A percentile compares a stretch with the other conserved stretches of the same genome.
These are phyloP conservation scores for Cystofilobasidium ferigula DNA, from an alignment of 768 basidiomycete genomes.

Conservation along the genomic window DNA sequence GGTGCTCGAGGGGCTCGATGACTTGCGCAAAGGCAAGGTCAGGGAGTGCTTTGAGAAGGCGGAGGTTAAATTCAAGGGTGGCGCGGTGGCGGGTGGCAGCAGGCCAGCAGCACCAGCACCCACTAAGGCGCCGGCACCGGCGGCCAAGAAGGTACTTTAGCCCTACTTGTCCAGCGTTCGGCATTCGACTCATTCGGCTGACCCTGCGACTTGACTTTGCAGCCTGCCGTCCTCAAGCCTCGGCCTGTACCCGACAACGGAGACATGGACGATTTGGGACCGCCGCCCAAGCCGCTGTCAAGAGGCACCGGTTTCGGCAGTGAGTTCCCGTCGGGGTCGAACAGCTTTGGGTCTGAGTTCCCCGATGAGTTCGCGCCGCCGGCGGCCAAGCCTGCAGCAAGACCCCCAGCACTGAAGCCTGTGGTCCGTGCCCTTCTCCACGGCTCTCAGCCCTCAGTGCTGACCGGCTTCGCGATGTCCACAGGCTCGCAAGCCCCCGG, in stretches of 20 bases:
- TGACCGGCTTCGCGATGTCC: background rate
- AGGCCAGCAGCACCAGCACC: constrained; percentile 30
- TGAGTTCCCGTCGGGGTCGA: constrained; percentile 13
- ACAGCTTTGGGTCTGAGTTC: constrained; percentile 21
- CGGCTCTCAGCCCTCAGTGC: background rate
- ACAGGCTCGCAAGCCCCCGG: constrained; percentile 21
- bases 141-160: constrained; percentile 29
- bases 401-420: background rate
- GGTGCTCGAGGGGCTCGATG: constrained; percentile 69
- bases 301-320: constrained; percentile 19
- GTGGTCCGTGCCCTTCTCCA: background rate
- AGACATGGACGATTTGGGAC: background rate
- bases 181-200: background rate
- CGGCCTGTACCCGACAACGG: background rate
- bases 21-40: constrained; percentile 80
- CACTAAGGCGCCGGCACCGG: constrained; percentile 36
- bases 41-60: constrained; percentile 88
- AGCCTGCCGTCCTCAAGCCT: constrained; percentile 14
- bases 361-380: constrained; percentile 6
- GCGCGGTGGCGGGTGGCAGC: constrained; percentile 39
- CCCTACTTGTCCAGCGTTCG: background rate
- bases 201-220: background rate
- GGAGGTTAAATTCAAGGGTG: constrained; percentile 74
- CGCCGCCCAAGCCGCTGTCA: constrained; percentile 12
- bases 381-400: background rate